Evolutionary conservation across 1,139 yeast species (phyloP).

Genomic region (Eremothecium cymbalariae): DNA sequence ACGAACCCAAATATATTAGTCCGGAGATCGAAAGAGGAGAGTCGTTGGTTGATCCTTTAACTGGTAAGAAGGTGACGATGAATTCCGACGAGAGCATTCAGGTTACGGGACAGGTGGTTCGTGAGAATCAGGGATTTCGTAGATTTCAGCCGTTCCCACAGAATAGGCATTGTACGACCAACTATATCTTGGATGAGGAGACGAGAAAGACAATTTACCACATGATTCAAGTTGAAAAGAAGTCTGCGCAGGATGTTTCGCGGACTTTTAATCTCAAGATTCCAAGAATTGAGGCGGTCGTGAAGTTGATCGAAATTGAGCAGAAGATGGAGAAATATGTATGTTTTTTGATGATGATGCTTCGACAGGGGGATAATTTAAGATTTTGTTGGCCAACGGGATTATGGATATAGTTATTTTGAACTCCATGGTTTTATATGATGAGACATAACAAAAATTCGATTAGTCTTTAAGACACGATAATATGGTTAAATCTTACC

Average conservation of each 20-base stretch:
- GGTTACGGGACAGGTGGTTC: constrained; percentile 14
- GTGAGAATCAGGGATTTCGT: constrained; percentile 32
- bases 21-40: constrained; percentile 46
- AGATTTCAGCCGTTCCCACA: constrained; percentile 69
- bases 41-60: constrained; percentile 36
- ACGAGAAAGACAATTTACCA: constrained; percentile 53
- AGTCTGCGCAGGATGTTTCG: constrained; percentile 66
- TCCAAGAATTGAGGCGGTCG: constrained; percentile 79
- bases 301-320: constrained; percentile 60
- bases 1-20: constrained; percentile 65
- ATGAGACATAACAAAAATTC: constrained; percentile 42
- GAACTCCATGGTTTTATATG: constrained; percentile 27
- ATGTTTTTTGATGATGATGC: constrained; percentile 34
- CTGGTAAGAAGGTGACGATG: constrained; percentile 28
- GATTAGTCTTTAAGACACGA: constrained; percentile 79
- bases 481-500: constrained; percentile 41
- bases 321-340: constrained; percentile 51
- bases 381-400: neutral
- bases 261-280: constrained; percentile 72
- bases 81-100: constrained; percentile 21
- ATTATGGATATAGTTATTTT: neutral
- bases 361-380: constrained; percentile 1
- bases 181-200: constrained; percentile 47
- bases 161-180: constrained; percentile 64
- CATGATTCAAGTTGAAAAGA: constrained; percentile 46